A percentile compares a stretch with the other conserved stretches of the same genome.
Conservation (phyloP, 208 protist species). For the Crithidia brevicula region DNA sequence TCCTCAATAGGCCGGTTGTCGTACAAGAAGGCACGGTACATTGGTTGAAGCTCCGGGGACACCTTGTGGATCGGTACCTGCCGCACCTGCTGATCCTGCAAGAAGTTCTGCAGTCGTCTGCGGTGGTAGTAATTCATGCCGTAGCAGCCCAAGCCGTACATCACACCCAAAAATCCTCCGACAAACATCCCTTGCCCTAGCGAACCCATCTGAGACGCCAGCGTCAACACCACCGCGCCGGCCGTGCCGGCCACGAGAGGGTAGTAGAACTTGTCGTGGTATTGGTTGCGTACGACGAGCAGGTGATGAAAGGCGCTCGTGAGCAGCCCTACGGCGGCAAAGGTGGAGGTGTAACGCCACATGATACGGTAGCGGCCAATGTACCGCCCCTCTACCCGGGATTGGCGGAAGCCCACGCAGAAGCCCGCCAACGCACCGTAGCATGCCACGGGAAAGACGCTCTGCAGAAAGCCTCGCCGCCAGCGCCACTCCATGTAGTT, state of each 20-base stretch:
- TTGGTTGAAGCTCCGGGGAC: constrained; percentile 83
- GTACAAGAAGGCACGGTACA: constrained; percentile 84
- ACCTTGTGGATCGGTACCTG: constrained; percentile 85
- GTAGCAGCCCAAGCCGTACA: constrained; percentile 80
- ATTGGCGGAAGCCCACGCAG: constrained; percentile 73
- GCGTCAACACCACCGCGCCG: constrained; percentile 49
- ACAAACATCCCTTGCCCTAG: constrained; percentile 74
- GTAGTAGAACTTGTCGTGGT: constrained; percentile 80
- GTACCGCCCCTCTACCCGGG: constrained; percentile 77
- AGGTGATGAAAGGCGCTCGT: constrained; percentile 80
- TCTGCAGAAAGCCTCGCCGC: constrained; percentile 76
- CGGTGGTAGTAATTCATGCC: constrained; percentile 78
- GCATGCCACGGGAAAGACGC: constrained; percentile 78
- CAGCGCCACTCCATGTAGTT: constrained; percentile 87
- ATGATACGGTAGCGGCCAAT: constrained; percentile 76
- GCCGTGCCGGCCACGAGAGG: constrained; percentile 66
- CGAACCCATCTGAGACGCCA: constrained; percentile 71
- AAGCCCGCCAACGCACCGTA: constrained; percentile 66
- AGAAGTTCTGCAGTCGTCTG: constrained; percentile 65
- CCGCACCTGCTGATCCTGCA: constrained; percentile 74
- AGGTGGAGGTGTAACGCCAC: constrained; percentile 85
- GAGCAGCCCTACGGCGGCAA: constrained; percentile 69
- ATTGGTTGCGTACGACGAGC: constrained; percentile 79
- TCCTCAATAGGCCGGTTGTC: constrained; percentile 87
- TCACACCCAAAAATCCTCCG: constrained; percentile 64